Evolutionary conservation across 2,329 filamentous ascomycete species (phyloP), one percentile per base, ranked within the genome.

Genomic region (Paracoccidioides brasiliensis): DNA sequence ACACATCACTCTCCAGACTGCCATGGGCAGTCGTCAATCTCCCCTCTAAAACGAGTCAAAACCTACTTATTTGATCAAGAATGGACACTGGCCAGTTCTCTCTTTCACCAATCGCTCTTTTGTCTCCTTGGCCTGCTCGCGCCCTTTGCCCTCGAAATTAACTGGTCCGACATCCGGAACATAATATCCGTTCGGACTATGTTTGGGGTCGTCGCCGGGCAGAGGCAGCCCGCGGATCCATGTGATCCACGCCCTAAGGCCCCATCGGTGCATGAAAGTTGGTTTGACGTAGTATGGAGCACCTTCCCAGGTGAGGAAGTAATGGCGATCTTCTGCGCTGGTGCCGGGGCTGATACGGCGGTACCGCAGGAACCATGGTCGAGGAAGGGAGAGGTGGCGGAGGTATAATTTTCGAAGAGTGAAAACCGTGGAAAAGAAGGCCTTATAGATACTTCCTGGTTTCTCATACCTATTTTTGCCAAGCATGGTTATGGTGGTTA

Each of bases 231-330:
- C 76, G 33, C 75, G 61, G 4, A 72, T 50, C 63, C 76, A 69
- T 33, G 71, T 74, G 9, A 80, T 56, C 74, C 76, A 76, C 0
- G 76, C 82, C 57, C 67, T 66, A 0, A 77, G 82, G 2, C 80
- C 80, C 81, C 79, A 88, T 57, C 80, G 79, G 62, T 77, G 80
- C 80, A 76, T 80, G 43, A 79, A 67, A 0, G 78, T 84, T 33
- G 76, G 75, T 58, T 78, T 75, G 30, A 80, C 74, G 67, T 87
- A 88, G 69, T 80, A 86, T 2, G 85, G 85, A 49, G 81, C 78
- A 9, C 80, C 78, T 32, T 83, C 75, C 69, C 81, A 86, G 41
- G 72, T 61, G 0, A 71, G 66, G 62, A 70, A 66, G 54, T 76
- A 73, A 59, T 81, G 76, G 3, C 78, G 77, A 0, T 79, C 78